Evolutionary conservation across 352 stramenopile species (phyloP), one percentile per base, ranked within the genome.

Genomic region (Thalassiosira livingstoniorum): DNA sequence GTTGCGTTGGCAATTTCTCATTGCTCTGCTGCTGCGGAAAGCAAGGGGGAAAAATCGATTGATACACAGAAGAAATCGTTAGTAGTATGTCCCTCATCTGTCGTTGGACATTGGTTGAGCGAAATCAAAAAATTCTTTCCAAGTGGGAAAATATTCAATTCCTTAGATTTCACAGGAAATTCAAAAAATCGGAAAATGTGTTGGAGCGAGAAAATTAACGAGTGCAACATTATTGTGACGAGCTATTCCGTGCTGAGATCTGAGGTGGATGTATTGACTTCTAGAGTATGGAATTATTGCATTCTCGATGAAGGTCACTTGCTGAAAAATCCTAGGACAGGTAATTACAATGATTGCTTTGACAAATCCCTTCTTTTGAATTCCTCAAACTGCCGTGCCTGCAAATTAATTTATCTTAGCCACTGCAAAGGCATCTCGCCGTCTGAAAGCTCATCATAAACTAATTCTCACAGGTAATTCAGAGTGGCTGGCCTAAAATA

Each of bases 271-370:
- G 74, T 83, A 4, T 85, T 98, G 18, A 70, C 81, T 1, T 58
- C 62, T 27, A 34, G 76, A 32, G 51, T 82, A 23, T 98, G 95
- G 86, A 78, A 86, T 4, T 98, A 96, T 69, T 94, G 94, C 37
- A 94, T 99, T 70, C 87, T 99, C 32, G 98, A 99, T 64, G 98
- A 99, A 94, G 97, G 96, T 4, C 98, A 99, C 92, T 81, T 99
- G 23, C 93, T 99, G 39, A 96, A 97, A 21, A 99, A 99, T 84
- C 96, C 97, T 11, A 94, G 95, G 53, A 98, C 95, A 2, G 83
- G 90, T 58, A 80, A 82, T 82, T 64, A n/a, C n/a, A n/a, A n/a
- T n/a, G n/a, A n/a, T n/a, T n/a, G 7, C 57, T 58, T 25, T 34
- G 4, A 37, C 31, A 3, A 34, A 31, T 71, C 34, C n/a, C 10